Evolutionary conservation across 75 land plant genomes (phyloP), one percentile per base, ranked within the genome.

Genomic region (Sequoia sempervirens): DNA sequence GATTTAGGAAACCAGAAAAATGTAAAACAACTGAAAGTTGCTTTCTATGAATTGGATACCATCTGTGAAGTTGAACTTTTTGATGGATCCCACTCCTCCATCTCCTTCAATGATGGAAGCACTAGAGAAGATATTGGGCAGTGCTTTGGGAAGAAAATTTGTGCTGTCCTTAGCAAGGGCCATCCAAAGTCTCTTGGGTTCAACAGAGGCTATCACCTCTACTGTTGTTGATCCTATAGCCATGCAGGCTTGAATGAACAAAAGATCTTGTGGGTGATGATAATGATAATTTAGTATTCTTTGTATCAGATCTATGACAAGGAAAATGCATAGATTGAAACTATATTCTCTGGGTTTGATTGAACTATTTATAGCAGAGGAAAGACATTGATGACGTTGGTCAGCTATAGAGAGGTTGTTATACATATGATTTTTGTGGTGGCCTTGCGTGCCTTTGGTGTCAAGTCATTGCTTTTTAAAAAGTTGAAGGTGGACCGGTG

Each of bases 51-150:
- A 66, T 3, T 54, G 58, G 58, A 54, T 66, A 66, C 70, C 70
- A 66, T 66, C 30, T 26, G 75, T 52, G 75, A 86, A 85, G 83
- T 56, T 85, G 82, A 81, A 18, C 0, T 76, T 80, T 79, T 83
- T 86, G 84, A 90, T 72, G 70, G 84, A 86, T 2, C 92, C 90
- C 32, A 79, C 84, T 1, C 87, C 88, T 40, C 88, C 89, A 50
- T 86, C 84, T 13, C 90, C 92, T 83, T 90, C 70, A n/a, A 86
- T 23, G 15, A 74, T 47, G 36, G 72, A 81, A 43, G 73, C 47
- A 18, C 80, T 81, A 43, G 82, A 79, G 45, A 86, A 56, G 38
- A 75, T 36, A 1, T 84, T 34, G 23, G 87, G 89, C 43, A 84
- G 10, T 2, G 86, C 68, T 78, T 84, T 90, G 30, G 87, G 89